Percentiles rank a stretch among this genome's conserved stretches.
Evolutionary conservation across 2,329 filamentous ascomycete species (phyloP).

Genomic region (Cladosporium sp.): DNA sequence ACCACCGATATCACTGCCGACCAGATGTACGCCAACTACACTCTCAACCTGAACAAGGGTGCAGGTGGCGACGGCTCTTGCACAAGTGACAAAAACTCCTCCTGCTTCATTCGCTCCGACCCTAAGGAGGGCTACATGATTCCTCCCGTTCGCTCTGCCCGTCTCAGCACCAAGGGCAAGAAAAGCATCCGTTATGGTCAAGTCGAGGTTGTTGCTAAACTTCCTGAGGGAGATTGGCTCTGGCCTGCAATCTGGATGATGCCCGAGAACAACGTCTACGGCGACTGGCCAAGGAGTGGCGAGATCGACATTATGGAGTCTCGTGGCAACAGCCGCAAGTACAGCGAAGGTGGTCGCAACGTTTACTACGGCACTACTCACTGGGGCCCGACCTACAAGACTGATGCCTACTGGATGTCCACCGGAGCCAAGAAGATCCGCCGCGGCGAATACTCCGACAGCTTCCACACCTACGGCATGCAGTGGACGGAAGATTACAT

Average conservation of each 20-base stretch:
- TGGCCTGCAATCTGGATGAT: constrained; percentile 58
- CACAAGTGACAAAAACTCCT: constrained; percentile 40
- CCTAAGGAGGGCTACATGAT: constrained; percentile 50
- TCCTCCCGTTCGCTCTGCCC: constrained; percentile 53
- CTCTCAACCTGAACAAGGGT: constrained; percentile 47
- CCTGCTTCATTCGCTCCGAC: constrained; percentile 49
- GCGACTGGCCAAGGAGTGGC: constrained; percentile 54
- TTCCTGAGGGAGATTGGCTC: constrained; percentile 58
- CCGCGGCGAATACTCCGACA: constrained; percentile 42
- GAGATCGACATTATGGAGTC: constrained; percentile 58
- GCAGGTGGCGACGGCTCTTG: constrained; percentile 43
- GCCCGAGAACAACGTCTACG: constrained; percentile 52
- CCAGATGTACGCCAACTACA: constrained; percentile 30
- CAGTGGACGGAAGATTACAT: constrained; percentile 58
- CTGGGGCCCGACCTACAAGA: constrained; percentile 42
- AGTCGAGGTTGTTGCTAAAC: constrained; percentile 57
- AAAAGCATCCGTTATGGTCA: constrained; percentile 53
- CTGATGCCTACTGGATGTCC: constrained; percentile 37
- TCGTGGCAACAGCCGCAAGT: constrained; percentile 49
- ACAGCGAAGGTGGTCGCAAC: constrained; percentile 47
- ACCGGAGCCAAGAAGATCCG: constrained; percentile 33
- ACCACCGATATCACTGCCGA: constrained; percentile 43
- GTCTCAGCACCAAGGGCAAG: constrained; percentile 52
- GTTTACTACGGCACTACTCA: constrained; percentile 50
- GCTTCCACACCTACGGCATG: constrained; percentile 56